Conservation (phyloP, 2,329 filamentous ascomycete species). For the Bertia moriformis region DNA sequence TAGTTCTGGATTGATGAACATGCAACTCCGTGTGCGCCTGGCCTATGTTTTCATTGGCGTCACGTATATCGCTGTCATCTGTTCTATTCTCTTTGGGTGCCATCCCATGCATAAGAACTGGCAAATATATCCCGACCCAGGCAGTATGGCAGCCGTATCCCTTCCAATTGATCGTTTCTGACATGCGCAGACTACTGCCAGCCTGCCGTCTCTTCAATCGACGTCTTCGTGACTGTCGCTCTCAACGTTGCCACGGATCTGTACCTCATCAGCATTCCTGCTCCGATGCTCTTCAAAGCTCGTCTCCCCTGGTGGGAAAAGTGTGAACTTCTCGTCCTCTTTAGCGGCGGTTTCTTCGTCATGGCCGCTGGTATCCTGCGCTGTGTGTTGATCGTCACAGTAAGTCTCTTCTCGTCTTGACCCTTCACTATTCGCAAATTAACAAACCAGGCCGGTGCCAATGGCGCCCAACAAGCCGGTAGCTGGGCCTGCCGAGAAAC, state of each 20-base stretch:
- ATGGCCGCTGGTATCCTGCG: constrained; percentile 30
- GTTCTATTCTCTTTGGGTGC: constrained; percentile 27
- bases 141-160: constrained; percentile 15
- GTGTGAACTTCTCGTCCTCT: constrained; percentile 25
- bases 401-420: constrained; percentile 4
- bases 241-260: constrained; percentile 28
- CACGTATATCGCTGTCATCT: constrained; percentile 25
- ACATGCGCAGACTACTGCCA: constrained; percentile 19
- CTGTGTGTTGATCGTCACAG: constrained; percentile 25
- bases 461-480: constrained; percentile 8
- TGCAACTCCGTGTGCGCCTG: constrained; percentile 20
- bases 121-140: constrained; percentile 30
- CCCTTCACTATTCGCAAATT: neutral
- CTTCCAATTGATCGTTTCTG: constrained; percentile 2
- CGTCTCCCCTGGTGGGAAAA: constrained; percentile 16
- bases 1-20: constrained; percentile 20
- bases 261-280: constrained; percentile 29
- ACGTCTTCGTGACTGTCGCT: constrained; percentile 23
- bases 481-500: constrained; percentile 21
- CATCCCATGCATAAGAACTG: constrained; percentile 28
- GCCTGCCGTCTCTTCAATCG: constrained; percentile 25
- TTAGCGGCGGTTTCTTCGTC: constrained; percentile 30
- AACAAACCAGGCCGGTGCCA: constrained; percentile 5
- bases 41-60: constrained; percentile 22
- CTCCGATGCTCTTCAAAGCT: constrained; percentile 29